These are phyloP conservation scores for Aspergillus proliferans DNA, from an alignment of 2,329 filamentous ascomycete genomes.

Conservation along the genomic window DNA sequence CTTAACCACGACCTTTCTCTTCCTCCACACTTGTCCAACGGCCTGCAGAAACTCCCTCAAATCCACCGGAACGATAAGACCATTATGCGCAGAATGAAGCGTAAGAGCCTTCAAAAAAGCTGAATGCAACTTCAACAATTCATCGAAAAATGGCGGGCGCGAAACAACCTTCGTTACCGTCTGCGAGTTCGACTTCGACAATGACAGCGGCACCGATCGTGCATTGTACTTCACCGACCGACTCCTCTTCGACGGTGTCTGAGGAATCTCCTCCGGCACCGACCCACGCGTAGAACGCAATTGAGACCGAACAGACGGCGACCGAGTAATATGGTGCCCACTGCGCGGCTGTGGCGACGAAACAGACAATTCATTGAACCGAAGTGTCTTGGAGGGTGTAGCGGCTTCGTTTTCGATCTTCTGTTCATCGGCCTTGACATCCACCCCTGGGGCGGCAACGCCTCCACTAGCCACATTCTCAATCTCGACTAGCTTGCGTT, in stretches of 20 bases:
- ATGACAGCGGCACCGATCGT: conserved; percentile 35
- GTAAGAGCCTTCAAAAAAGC: conserved; percentile 63
- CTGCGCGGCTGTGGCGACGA: conserved; percentile 22
- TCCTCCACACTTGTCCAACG: conserved; percentile 65
- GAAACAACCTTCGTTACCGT: not conserved
- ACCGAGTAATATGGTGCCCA: conserved; percentile 17
- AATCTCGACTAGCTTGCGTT: conserved; percentile 32
- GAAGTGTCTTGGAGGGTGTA: conserved; percentile 30
- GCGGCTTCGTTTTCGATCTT: conserved; percentile 12
- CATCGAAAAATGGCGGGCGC: conserved; percentile 29
- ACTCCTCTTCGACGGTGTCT: not conserved
- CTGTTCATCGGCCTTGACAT: not conserved
- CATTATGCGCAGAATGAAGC: conserved; percentile 65
- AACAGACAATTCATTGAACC: conserved; percentile 26
- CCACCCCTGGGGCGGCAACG: not conserved
- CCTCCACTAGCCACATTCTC: conserved; percentile 17
- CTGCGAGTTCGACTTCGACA: conserved; percentile 7
- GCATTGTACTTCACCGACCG: not conserved
- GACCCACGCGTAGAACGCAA: not conserved
- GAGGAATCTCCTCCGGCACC: not conserved
- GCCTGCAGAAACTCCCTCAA: conserved; percentile 56
- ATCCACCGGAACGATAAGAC: conserved; percentile 57
- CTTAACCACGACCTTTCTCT: conserved; percentile 57
- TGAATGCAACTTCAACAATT: conserved; percentile 59
- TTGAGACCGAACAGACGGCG: not conserved